phyloP scores from a whole-genome alignment of 2,329 filamentous ascomycete species.

The Xylaria hypoxylon region DNA sequence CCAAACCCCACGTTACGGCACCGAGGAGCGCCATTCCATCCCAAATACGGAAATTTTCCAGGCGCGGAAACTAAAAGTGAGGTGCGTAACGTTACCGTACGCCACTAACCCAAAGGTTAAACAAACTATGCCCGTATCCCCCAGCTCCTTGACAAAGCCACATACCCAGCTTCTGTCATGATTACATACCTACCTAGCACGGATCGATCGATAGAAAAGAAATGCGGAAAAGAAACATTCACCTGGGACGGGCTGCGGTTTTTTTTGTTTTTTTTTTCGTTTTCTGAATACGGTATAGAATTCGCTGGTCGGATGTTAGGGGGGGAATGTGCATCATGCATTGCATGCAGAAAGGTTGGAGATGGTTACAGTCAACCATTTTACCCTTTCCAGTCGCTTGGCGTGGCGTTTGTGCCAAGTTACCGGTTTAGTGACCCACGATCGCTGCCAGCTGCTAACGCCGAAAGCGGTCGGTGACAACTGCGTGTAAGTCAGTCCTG shows the following conservation, averaged over 20 bases:
- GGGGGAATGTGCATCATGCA: conserved; percentile 20
- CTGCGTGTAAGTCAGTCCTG: conserved; percentile 28
- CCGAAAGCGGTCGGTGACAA: background rate
- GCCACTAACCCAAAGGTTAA: background rate
- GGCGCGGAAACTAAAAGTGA: conserved; percentile 9
- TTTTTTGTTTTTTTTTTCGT: conserved; percentile 12
- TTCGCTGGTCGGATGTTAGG: conserved; percentile 13
- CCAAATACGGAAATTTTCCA: background rate
- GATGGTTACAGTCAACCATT: conserved; percentile 25
- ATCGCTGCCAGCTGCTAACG: conserved; percentile 17
- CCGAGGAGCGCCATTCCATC: conserved; percentile 24
- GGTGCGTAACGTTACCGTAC: conserved; percentile 33
- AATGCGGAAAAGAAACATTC: background rate
- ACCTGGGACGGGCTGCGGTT: background rate
- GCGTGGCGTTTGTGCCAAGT: background rate
- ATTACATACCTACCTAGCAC: conserved; percentile 6
- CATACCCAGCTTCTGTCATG: conserved; percentile 12
- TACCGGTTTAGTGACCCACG: background rate
- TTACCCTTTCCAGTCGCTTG: conserved; percentile 28
- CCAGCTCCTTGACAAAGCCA: conserved; percentile 3
- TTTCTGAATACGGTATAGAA: conserved; percentile 7
- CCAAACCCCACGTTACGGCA: conserved; percentile 24
- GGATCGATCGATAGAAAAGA: conserved; percentile 3
- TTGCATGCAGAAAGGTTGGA: conserved; percentile 26
- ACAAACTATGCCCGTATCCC: background rate